These are phyloP conservation scores for Komagataella pseudopastoris DNA, from an alignment of 805 yeast genomes.

Conservation along the genomic window DNA sequence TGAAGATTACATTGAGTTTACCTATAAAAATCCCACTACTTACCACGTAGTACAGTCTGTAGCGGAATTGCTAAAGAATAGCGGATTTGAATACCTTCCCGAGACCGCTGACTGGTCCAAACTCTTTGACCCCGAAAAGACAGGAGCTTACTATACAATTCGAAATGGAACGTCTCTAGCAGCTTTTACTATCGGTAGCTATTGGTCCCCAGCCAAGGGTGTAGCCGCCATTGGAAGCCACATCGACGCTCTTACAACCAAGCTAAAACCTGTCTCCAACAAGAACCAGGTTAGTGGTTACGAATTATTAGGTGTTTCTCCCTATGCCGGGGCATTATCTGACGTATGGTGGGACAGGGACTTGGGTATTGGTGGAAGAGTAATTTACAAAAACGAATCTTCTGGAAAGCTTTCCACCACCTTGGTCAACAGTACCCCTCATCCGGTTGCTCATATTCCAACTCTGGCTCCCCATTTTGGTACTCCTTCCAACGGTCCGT, in stretches of 20 bases:
- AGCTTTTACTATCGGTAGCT: conserved; percentile 56
- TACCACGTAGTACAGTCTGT: conserved; percentile 55
- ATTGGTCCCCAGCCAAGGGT: conserved; percentile 53
- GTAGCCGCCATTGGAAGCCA: conserved; percentile 67
- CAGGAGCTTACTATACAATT: conserved; percentile 51
- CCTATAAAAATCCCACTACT: conserved; percentile 60
- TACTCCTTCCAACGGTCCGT: conserved; percentile 50
- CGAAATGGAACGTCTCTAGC: conserved; percentile 57
- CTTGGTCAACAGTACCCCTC: conserved; percentile 45
- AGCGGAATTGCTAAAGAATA: conserved; percentile 28
- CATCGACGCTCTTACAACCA: conserved; percentile 56
- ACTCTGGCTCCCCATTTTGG: conserved; percentile 86
- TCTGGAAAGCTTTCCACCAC: conserved; percentile 22
- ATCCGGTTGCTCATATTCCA: conserved; percentile 71
- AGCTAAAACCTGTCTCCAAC: conserved; percentile 59
- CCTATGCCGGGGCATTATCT: conserved; percentile 62
- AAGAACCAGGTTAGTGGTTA: conserved; percentile 57
- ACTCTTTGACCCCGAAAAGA: conserved; percentile 11
- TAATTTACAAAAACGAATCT: conserved; percentile 20
- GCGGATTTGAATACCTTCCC: conserved; percentile 52
- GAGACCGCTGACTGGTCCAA: conserved; percentile 49
- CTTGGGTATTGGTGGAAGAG: conserved; percentile 71
- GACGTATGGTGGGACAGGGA: conserved; percentile 77
- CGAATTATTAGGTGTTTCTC: conserved; percentile 71
- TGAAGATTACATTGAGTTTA: conserved; percentile 54